These are phyloP conservation scores for Tolypocladium album DNA, from an alignment of 2,329 filamentous ascomycete genomes.

Conservation along the genomic window DNA sequence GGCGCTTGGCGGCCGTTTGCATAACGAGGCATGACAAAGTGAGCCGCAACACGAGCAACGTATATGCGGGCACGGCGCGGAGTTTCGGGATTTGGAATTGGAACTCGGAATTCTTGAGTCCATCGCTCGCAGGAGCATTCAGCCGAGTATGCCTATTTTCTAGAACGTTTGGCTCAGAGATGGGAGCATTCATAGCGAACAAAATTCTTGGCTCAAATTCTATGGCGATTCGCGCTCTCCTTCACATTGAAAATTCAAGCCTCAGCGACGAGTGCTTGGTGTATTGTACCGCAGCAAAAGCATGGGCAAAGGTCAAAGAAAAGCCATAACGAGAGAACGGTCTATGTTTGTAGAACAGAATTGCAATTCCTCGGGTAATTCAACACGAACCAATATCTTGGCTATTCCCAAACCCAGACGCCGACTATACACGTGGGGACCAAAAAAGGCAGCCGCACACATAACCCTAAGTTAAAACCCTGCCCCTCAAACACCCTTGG, in stretches of 20 bases:
- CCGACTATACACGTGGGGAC: neutral
- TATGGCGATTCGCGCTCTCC: no score
- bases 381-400: neutral
- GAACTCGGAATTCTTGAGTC: neutral
- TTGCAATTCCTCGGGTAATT: neutral
- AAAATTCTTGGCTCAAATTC: neutral
- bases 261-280: neutral
- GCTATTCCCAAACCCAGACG: conserved; percentile 1
- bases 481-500: conserved; percentile 37
- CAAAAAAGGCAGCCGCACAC: neutral
- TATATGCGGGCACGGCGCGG: neutral
- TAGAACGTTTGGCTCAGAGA: neutral
- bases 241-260: neutral
- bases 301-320: neutral
- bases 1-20: neutral
- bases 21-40: neutral
- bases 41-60: neutral
- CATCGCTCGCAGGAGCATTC: neutral
- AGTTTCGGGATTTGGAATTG: neutral
- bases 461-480: no score
- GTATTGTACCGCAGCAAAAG: neutral
- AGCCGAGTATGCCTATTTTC: neutral
- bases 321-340: neutral
- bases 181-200: neutral
- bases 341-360: neutral